Evolutionary conservation across 2,329 filamentous ascomycete genomes (phyloP), one percentile per base, ranked within the genome.

Genomic region (Periconia digitata): DNA sequence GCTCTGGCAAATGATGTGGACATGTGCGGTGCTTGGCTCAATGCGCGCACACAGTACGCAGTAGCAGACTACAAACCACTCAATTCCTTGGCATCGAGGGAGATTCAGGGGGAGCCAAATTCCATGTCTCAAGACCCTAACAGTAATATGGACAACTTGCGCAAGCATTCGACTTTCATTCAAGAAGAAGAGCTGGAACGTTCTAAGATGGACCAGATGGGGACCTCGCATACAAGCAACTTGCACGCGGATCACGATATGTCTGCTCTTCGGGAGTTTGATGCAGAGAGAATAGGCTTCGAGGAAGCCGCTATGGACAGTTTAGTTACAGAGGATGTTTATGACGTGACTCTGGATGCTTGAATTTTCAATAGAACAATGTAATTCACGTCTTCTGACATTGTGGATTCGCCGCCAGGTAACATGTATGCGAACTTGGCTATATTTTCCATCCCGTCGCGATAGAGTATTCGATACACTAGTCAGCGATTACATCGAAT

Each of bases 161-260:
- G 60, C 12, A 63, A 63, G 34, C 56, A 53, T 16, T 52, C 53
- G 22, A 47, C 51, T 6, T 58, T 63, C 34, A 48, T 66, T 5
- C 47, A 59, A 24, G 57, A 61, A n/a, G 51, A 61, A 32, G 60
- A 64, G 34, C 24, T 49, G 17, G 52, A 57, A 34, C 55, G 34
- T 22, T 40, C 54, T 16, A 34, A 51, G 10, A 56, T 61, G 37
- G 59, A 56, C 24, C 45, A 46, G 22, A 54, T 47, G 13, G 61
- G 58, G 6, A 66, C 61, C 6, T 54, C 54, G 20, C 63, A 66
- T 44, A 46, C 53, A 23, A 62, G 63, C 46, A 57, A 62, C 40
- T 23, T 61, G 27, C 45, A 51, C 6, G 41, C 48, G 6, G 60
- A 55, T 8, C 57, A 61, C 13, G 54, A 60, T 27, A 34, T 51